phyloP scores from a whole-genome alignment of 2,329 filamentous ascomycete genomes.

The Thelonectria olida region DNA sequence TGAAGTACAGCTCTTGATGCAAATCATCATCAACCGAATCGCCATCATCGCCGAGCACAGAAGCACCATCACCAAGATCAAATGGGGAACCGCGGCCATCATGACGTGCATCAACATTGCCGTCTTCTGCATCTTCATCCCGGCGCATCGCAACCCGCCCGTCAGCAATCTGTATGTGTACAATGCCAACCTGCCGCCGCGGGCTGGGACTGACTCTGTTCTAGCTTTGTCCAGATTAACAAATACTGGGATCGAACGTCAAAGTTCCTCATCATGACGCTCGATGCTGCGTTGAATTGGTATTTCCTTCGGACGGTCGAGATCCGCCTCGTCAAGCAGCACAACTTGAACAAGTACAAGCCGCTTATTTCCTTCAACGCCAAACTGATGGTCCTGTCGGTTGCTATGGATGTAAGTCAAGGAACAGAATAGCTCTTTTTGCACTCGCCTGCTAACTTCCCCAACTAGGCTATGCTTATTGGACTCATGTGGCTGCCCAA shows the following conservation, averaged over 20 bases:
- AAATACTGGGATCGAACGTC: slow-evolving; percentile 62
- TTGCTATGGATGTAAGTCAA: slow-evolving; percentile 59
- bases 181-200: no score
- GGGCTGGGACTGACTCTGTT: background rate
- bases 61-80: slow-evolving; percentile 50
- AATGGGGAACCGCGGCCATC: slow-evolving; percentile 55
- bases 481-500: slow-evolving; percentile 47
- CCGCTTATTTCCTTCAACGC: slow-evolving; percentile 60
- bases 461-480: slow-evolving; percentile 36
- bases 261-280: slow-evolving; percentile 60
- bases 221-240: slow-evolving; percentile 53
- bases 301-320: slow-evolving; percentile 61
- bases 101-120: slow-evolving; percentile 61
- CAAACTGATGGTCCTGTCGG: slow-evolving; percentile 57
- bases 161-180: slow-evolving; percentile 44
- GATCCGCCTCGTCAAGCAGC: slow-evolving; percentile 55
- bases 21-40: slow-evolving; percentile 65
- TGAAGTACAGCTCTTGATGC: slow-evolving; percentile 60
- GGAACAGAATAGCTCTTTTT: no score
- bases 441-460: no score
- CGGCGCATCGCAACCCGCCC: slow-evolving; percentile 52
- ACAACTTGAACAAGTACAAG: slow-evolving; percentile 59
- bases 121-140: slow-evolving; percentile 64
- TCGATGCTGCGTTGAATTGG: slow-evolving; percentile 61
- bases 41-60: slow-evolving; percentile 55